Conservation (phyloP, 73 alveolate genomes). For the Halteria grandinella region DNA sequence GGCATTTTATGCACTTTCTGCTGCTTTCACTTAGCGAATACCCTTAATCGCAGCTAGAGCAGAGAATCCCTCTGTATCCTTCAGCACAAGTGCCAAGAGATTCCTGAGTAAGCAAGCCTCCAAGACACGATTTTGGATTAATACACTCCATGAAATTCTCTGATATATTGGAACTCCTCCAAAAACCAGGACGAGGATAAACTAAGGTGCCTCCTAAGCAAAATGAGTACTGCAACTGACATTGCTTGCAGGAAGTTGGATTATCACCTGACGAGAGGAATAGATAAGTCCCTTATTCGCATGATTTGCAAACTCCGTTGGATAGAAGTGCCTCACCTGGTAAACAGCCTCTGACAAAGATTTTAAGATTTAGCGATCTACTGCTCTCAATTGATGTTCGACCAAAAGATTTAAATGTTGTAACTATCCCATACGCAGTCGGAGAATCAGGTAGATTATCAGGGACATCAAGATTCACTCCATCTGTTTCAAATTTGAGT, state of each 20-base stretch:
- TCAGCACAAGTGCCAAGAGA: slow-evolving; percentile 63
- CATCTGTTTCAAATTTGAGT: too few species aligned
- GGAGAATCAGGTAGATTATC: too few species aligned
- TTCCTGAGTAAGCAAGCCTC: slow-evolving; percentile 7
- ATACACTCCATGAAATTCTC: background rate
- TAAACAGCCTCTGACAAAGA: too few species aligned
- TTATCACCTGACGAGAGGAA: too few species aligned
- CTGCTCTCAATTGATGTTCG: too few species aligned
- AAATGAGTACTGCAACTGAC: background rate
- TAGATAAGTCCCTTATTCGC: too few species aligned
- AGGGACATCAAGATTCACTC: too few species aligned
- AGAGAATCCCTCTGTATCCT: slow-evolving; percentile 64
- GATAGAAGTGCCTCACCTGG: too few species aligned
- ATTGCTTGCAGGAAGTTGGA: background rate
- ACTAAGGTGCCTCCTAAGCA: slow-evolving; percentile 19
- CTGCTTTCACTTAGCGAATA: slow-evolving; percentile 42
- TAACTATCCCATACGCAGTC: too few species aligned
- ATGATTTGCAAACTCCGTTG: too few species aligned
- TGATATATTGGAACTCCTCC: background rate
- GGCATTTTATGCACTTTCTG: slow-evolving; percentile 56
- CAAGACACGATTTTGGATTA: slow-evolving; percentile 3
- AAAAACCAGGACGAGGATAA: slow-evolving; percentile 17
- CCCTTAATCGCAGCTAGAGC: slow-evolving; percentile 64
- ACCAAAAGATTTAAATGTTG: too few species aligned
- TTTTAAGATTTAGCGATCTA: too few species aligned